phyloP scores from a whole-genome alignment of 2,329 filamentous ascomycete species.

The Claviceps monticola region DNA sequence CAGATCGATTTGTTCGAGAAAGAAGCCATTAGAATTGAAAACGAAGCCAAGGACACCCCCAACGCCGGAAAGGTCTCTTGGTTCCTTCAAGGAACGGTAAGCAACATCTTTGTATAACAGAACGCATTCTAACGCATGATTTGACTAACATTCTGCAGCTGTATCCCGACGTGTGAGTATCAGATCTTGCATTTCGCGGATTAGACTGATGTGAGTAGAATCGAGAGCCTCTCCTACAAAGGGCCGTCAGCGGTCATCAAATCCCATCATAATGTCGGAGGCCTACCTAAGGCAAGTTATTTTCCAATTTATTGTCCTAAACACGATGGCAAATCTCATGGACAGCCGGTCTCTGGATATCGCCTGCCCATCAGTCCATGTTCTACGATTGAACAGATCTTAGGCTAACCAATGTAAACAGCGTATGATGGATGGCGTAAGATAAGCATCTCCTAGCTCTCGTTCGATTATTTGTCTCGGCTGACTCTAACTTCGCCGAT shows the following conservation, averaged over 20 bases:
- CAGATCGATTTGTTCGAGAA: constrained; percentile 59
- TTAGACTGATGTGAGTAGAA: constrained; percentile 15
- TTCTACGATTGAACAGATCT: neutral
- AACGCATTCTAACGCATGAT: neutral
- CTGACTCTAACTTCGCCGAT: neutral
- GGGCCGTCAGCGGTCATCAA: constrained; percentile 38
- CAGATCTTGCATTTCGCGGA: neutral
- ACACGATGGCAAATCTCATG: neutral
- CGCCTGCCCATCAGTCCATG: neutral
- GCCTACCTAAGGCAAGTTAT: constrained; percentile 47
- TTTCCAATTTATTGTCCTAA: constrained; percentile 11
- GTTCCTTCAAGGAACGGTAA: constrained; percentile 79
- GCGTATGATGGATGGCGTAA: constrained; percentile 32
- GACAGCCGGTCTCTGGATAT: neutral
- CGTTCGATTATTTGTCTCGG: neutral
- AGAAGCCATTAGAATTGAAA: constrained; percentile 56
- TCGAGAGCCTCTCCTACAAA: constrained; percentile 36
- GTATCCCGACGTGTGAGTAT: constrained; percentile 1
- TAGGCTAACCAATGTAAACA: neutral
- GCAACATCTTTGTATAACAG: constrained; percentile 17
- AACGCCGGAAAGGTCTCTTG: constrained; percentile 67
- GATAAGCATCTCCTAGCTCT: neutral
- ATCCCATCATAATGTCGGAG: constrained; percentile 49
- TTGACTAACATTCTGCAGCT: neutral
- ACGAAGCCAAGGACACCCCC: constrained; percentile 50